Base-by-base conservation (phyloP, 2,329 filamentous ascomycete genomes). In the Orbilia oligospora region DNA sequence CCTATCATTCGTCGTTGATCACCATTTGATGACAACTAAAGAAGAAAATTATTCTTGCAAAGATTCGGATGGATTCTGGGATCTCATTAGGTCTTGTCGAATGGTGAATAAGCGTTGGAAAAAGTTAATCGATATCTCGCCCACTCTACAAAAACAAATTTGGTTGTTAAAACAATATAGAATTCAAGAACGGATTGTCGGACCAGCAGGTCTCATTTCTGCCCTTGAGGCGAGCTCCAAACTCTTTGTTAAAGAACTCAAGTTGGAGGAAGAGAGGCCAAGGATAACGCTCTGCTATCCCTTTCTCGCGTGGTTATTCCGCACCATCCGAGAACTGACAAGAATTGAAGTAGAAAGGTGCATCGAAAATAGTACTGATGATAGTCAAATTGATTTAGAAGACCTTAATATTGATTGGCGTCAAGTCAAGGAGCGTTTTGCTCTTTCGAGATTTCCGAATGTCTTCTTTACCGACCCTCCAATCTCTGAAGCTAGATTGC, bases 391-490 rank as follows among this genome's bases (percentile, higher is more conserved):
- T 12, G 8, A 36, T 8, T 5, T 8, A 36, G 33, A 36, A 1
- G 5, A 36, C 10, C 5, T 36, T 5, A 8, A 30, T 6, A 30
- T 30, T 6, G 33, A 36, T 36, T 36, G 6, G 6, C 5, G 33
- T 8, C 5, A 36, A 36, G 4, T 36, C 2, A 36, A 36, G 33
- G 33, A 36, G 10, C 33, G 33, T 12, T 36, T 36, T 36, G 8
- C 9, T 12, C 5, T 9, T 12, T 4, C 20, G 9, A 36, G 61
- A 8, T 70, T 58, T 14, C 66, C 51, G 0, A 5, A 61, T 16
- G 14, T 70, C 6, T 70, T 33, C 33, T 46, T 70, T 18, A 61
- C 51, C 2, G 24, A 61, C 12, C 66, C 66, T 1, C 66, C 66
- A 27, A 20, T 70, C 16, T n/a, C 27, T n/a, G 66, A 70, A 22